Evolutionary conservation across 2,329 filamentous ascomycete genomes (phyloP).

Genomic region (Colletotrichum trifolii): DNA sequence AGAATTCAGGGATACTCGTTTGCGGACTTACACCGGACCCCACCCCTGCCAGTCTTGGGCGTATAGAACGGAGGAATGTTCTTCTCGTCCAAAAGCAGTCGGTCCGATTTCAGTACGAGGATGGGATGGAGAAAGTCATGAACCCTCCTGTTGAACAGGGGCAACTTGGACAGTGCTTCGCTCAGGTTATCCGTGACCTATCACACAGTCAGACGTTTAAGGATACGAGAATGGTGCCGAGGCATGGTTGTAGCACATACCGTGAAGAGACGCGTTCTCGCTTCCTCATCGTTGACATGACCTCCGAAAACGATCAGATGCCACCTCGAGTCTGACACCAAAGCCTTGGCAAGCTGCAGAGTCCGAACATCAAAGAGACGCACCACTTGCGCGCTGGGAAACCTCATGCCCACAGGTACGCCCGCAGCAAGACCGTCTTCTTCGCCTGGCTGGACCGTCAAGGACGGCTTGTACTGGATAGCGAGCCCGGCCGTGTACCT

Average conservation of each 20-base stretch:
- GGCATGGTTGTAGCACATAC: background rate
- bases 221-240: background rate
- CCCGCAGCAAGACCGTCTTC: constrained; percentile 50
- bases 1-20: too few species aligned
- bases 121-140: background rate
- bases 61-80: constrained; percentile 16
- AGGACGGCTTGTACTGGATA: constrained; percentile 62
- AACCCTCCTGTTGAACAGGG: accelerated
- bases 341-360: constrained; percentile 61
- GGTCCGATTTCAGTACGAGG: constrained; percentile 15
- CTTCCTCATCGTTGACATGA: background rate
- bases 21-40: constrained; percentile 9
- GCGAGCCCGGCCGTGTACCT: constrained; percentile 71
- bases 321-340: constrained; percentile 59
- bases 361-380: constrained; percentile 69
- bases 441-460: constrained; percentile 52
- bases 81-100: constrained; percentile 5
- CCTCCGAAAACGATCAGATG: constrained; percentile 46
- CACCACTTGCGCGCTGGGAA: constrained; percentile 68
- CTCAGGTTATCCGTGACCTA: constrained; percentile 1
- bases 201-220: background rate
- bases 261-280: background rate
- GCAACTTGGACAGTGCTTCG: background rate
- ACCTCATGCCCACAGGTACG: constrained; percentile 64
- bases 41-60: background rate